Evolutionary conservation across 495 filamentous ascomycete species (phyloP), one percentile per base, ranked within the genome.

Genomic region (Copromyces sp.): DNA sequence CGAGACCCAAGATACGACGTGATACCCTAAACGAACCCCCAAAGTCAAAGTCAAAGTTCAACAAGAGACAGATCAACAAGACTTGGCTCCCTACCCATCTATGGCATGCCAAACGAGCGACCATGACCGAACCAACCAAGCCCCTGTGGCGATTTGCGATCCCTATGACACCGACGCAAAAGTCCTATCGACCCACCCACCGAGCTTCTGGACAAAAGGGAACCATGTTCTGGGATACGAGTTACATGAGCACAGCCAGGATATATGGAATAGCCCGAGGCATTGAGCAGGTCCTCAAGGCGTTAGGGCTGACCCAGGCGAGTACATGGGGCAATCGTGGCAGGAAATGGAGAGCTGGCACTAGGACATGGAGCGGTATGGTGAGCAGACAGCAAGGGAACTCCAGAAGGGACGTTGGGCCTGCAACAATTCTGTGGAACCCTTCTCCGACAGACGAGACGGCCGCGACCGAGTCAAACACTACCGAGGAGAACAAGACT

Each of bases 1-100:
- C 87, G 35, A 81, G 88, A 41, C 90, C 91, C 12, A 93, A 91
- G 77, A 87, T 93, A 72, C 90, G 90, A 73, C 90, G 89, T 71
- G 87, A 93, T 76, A 85, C 82, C 47, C 83, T 97, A 9, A 90
- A 91, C 39, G 83, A 86, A 4, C 91, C 93, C 2, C 86, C 87
- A 0, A 87, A 87, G 65, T 84, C 90, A 3, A 86, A 88, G 29
- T 86, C 90, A 14, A 94, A 91, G 74, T 98, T 90, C 76, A 88
- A 90, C 73, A 97, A 94, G 83, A 89, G 95, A 2, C 95, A 99
- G 80, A 80, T 89, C 40, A 86, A 91, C 79, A 99, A 99, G 84
- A 91, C 90, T 0, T 98, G 95, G 95, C 86, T 99, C 4, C 96
- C 95, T 3, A 97, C 95, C 20, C 95, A 99, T 77, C 80, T 97